These are phyloP conservation scores for Catharanthus roseus DNA, from an alignment of 257 asterid species.

Conservation along the genomic window DNA sequence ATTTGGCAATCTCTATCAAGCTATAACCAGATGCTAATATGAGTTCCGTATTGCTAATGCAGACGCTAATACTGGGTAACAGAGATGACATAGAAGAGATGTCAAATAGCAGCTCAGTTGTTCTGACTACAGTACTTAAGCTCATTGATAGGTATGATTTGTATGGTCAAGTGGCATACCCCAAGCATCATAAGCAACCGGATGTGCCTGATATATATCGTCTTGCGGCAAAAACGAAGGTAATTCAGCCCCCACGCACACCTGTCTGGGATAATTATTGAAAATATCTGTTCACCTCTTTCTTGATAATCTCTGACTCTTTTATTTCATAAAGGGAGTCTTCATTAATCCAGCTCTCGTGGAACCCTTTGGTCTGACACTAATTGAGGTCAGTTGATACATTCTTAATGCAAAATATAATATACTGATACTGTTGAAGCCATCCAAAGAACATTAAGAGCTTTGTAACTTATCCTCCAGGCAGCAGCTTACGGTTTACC, in stretches of 20 bases:
- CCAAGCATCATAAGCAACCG: constrained; percentile 61
- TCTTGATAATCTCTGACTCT: neutral
- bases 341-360: constrained; percentile 72
- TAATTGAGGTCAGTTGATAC: constrained; percentile 51
- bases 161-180: constrained; percentile 62
- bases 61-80: constrained; percentile 69
- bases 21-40: constrained; percentile 7
- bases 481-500: constrained; percentile 77
- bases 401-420: constrained; percentile 5
- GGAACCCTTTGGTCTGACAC: constrained; percentile 70
- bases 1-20: neutral
- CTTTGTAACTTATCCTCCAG: constrained; percentile 25
- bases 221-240: constrained; percentile 67
- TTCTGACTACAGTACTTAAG: constrained; percentile 51
- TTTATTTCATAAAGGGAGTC: constrained; percentile 46
- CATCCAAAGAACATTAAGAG: neutral
- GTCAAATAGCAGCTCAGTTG: constrained; percentile 56
- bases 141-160: constrained; percentile 55
- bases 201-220: constrained; percentile 65
- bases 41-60: constrained; percentile 16
- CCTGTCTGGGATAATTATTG: neutral
- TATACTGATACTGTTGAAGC: neutral
- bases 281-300: neutral
- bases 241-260: constrained; percentile 17
- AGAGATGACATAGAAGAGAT: constrained; percentile 58